Evolutionary conservation across 2,329 filamentous ascomycete species (phyloP).

Genomic region (Fusarium sp.): DNA sequence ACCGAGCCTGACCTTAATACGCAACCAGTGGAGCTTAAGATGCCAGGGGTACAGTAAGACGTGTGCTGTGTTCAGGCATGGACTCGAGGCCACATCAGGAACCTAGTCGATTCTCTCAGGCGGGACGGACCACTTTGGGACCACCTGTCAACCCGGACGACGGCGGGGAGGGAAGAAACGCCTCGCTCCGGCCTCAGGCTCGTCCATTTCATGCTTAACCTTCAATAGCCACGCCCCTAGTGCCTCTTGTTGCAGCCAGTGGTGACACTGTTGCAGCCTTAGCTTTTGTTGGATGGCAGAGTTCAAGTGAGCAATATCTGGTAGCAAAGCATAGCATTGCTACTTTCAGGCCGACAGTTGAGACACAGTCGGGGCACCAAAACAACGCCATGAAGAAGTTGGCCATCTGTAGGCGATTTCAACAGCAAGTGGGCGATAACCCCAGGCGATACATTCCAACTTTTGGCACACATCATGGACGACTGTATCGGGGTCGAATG

Average conservation of each 20-base stretch:
- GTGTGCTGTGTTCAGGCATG: constrained; percentile 22
- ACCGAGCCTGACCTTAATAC: constrained; percentile 46
- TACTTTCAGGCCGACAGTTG: constrained; percentile 22
- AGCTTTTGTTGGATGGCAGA: constrained; percentile 33
- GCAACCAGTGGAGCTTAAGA: constrained; percentile 45
- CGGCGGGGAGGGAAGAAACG: constrained; percentile 45
- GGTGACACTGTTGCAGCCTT: constrained; percentile 38
- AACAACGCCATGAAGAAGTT: constrained; percentile 32
- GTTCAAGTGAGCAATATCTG: constrained; percentile 16
- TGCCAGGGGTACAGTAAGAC: constrained; percentile 38
- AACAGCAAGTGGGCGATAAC: constrained; percentile 25
- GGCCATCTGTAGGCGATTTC: constrained; percentile 27
- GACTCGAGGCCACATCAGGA: constrained; percentile 43
- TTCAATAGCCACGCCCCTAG: constrained; percentile 43
- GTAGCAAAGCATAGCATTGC: constrained; percentile 31
- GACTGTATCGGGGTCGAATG: constrained; percentile 9
- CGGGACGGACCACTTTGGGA: constrained; percentile 43
- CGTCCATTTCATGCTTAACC: constrained; percentile 26
- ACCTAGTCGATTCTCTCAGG: constrained; percentile 31
- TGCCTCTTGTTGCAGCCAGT: constrained; percentile 28
- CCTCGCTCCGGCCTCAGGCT: constrained; percentile 43
- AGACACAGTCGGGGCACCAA: constrained; percentile 33
- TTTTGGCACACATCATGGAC: constrained; percentile 25
- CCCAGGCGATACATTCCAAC: constrained; percentile 31
- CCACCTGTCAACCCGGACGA: constrained; percentile 49